These are phyloP conservation scores for Daldinia decipiens DNA, from an alignment of 495 filamentous ascomycete genomes.

Conservation along the genomic window DNA sequence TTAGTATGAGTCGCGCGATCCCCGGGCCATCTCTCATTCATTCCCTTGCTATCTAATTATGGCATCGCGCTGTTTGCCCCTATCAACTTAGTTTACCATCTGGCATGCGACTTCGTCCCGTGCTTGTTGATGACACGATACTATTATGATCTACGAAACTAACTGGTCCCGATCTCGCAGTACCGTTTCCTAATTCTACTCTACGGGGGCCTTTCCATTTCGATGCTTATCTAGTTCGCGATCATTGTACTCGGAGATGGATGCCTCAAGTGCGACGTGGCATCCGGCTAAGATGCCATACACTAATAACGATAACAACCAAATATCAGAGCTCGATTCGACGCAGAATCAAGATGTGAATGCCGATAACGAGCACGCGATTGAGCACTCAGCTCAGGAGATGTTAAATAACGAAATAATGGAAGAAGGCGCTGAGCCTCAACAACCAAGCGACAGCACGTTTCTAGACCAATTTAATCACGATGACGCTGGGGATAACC, in stretches of 20 bases:
- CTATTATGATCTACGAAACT: slow-evolving; percentile 20
- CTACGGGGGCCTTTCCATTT: slow-evolving; percentile 41
- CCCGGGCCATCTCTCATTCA: slow-evolving; percentile 2
- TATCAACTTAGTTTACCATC: slow-evolving; percentile 20
- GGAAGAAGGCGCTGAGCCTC: slow-evolving; percentile 46
- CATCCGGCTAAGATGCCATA: slow-evolving; percentile 67
- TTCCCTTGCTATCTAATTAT: slow-evolving; percentile 13
- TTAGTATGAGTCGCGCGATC: slow-evolving; percentile 19
- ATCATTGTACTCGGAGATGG: slow-evolving; percentile 51
- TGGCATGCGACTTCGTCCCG: slow-evolving; percentile 36
- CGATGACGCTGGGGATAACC: slow-evolving; percentile 37
- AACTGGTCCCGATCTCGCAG: slow-evolving; percentile 40
- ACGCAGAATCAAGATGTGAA: slow-evolving; percentile 13
- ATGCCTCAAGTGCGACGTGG: slow-evolving; percentile 60
- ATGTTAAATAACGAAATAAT: slow-evolving; percentile 47
- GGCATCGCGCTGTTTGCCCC: slow-evolving; percentile 29
- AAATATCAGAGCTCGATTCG: slow-evolving; percentile 28
- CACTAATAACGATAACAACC: slow-evolving; percentile 46
- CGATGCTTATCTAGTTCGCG: slow-evolving; percentile 47
- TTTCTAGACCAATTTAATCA: slow-evolving; percentile 48
- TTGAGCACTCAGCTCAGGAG: slow-evolving; percentile 23
- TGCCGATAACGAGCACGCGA: slow-evolving; percentile 20
- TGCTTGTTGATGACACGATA: slow-evolving; percentile 13
- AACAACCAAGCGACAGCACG: slow-evolving; percentile 32
- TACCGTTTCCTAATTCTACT: slow-evolving; percentile 47